phyloP scores from a whole-genome alignment of 345 rosid species.

The Eucalyptus marginata region DNA sequence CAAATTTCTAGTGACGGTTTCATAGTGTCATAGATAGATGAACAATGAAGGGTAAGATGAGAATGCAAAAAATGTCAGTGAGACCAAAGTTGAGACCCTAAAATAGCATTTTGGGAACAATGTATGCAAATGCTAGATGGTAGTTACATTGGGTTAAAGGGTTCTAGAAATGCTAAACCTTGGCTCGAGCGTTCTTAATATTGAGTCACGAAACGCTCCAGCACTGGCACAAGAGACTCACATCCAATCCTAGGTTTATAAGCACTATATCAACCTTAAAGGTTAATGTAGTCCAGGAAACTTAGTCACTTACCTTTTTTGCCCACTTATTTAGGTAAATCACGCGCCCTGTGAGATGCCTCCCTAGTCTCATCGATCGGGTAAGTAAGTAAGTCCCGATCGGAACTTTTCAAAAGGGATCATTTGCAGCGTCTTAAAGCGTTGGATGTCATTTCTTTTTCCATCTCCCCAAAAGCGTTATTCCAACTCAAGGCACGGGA shows the following conservation, averaged over 20 bases:
- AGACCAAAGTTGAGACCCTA: not conserved
- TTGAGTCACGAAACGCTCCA: not conserved
- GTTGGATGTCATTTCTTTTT: not conserved
- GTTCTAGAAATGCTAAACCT: not conserved
- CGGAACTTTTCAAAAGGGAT: not conserved
- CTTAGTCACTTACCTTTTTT: not conserved
- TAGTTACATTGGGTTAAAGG: not conserved
- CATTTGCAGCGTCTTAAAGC: not conserved
- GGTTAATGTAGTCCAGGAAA: not conserved
- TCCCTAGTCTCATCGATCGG: not conserved
- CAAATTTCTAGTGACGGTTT: not conserved
- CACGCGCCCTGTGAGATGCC: not conserved
- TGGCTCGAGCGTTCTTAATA: rapidly evolving
- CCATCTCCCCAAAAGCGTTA: not conserved
- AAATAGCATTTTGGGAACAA: not conserved
- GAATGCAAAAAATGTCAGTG: no score
- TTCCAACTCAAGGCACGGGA: not conserved
- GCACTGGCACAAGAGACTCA: rapidly evolving
- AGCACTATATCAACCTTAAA: not conserved
- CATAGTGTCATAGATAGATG: not conserved
- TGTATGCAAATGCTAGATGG: no score
- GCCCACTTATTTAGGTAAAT: not conserved
- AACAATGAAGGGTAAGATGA: not conserved
- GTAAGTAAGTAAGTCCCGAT: not conserved
- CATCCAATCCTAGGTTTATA: not conserved